Percentiles rank a stretch among this genome's conserved stretches.
Evolutionary conservation across 2,329 filamentous ascomycete genomes (phyloP).

Genomic region (Arthrobotrys sphaeroides): DNA sequence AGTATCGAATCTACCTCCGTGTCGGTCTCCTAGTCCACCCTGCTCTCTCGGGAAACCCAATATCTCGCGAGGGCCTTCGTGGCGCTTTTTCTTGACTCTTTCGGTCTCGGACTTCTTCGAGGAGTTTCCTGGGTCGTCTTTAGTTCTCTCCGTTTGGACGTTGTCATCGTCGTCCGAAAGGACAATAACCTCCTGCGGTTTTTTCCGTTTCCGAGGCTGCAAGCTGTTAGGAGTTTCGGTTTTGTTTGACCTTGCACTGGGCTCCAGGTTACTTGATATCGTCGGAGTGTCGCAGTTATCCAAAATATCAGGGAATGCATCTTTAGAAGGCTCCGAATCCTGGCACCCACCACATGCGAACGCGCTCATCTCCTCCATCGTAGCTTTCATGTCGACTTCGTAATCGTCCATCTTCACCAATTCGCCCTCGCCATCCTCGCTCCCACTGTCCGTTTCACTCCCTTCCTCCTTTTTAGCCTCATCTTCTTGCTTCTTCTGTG

Average conservation of each 20-base stretch:
- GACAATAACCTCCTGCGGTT: constrained; percentile 6
- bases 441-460: constrained; percentile 62
- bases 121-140: background rate
- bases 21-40: background rate
- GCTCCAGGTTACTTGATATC: background rate
- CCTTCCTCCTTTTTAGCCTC: constrained; percentile 61
- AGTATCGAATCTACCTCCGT: background rate
- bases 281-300: constrained; percentile 5
- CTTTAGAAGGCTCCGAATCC: background rate
- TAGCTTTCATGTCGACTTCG: constrained; percentile 69
- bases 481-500: constrained; percentile 63
- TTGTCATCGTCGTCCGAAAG: constrained; percentile 10
- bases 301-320: constrained; percentile 40
- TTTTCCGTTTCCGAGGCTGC: background rate
- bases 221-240: background rate
- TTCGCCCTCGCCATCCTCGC: constrained; percentile 62
- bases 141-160: background rate
- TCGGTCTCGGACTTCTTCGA: background rate
- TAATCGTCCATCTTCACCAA: constrained; percentile 70
- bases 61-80: background rate
- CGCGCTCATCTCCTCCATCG: constrained; percentile 74
- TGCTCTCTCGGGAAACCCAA: background rate
- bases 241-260: background rate
- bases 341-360: constrained; percentile 29
- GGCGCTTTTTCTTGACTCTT: background rate